A percentile compares a stretch with the other conserved stretches of the same genome.
Conservation (phyloP, 108 stramenopile genomes). For the Skeletonema menzelii region DNA sequence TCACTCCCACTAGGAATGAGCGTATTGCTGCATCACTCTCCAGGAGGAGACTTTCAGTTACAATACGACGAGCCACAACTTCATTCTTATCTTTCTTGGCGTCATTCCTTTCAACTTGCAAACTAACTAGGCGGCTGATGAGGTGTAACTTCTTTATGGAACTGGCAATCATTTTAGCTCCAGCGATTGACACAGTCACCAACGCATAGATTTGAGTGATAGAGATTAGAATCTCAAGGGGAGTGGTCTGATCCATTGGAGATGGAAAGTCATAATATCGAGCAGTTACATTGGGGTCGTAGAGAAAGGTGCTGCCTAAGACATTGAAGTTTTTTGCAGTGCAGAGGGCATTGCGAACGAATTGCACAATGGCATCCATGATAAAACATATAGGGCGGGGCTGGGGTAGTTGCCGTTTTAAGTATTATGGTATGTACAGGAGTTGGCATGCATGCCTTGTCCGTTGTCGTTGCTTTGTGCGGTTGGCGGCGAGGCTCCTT, state of each 20-base stretch:
- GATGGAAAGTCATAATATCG: conserved; percentile 56
- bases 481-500: too few species aligned
- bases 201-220: conserved; percentile 80
- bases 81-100: conserved; percentile 16
- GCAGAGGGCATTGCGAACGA: conserved; percentile 82
- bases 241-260: conserved; percentile 77
- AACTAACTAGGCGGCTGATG: conserved; percentile 50
- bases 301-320: conserved; percentile 55
- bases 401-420: too few species aligned
- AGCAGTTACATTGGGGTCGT: conserved; percentile 58
- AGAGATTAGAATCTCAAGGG: conserved; percentile 78
- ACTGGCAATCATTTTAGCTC: conserved; percentile 50
- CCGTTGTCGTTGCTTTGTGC: too few species aligned
- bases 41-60: conserved; percentile 58
- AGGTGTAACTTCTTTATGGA: conserved; percentile 53
- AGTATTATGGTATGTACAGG: too few species aligned
- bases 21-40: conserved; percentile 61
- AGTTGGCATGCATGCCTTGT: too few species aligned
- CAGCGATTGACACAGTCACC: conserved; percentile 46
- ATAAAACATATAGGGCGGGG: not conserved
- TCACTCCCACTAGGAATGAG: conserved; percentile 56
- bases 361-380: conserved; percentile 66
- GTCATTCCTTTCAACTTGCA: conserved; percentile 19
- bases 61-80: conserved; percentile 50
- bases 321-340: conserved; percentile 75